Conservation (phyloP, 2,329 filamentous ascomycete genomes). For the Pestalotiopsis sp. region DNA sequence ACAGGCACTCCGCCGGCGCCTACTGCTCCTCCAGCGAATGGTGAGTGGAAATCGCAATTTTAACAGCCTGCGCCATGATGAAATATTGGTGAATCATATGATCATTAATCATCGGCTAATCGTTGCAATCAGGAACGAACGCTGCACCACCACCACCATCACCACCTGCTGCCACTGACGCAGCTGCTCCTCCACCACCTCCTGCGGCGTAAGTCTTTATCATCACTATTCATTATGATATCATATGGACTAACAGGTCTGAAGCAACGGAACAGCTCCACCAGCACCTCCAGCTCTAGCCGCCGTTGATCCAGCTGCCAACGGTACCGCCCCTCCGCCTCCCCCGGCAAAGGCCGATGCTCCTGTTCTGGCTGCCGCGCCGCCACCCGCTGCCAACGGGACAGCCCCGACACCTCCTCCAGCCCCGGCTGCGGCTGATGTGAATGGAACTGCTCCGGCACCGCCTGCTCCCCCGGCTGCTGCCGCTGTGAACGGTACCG, state of each 20-base stretch:
- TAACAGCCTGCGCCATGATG: background rate
- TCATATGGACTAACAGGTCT: background rate
- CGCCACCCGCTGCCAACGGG: background rate
- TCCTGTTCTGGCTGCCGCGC: background rate
- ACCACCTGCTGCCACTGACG: background rate
- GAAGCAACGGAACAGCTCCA: background rate
- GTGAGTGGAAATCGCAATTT: background rate
- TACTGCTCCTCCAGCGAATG: background rate
- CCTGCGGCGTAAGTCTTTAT: background rate
- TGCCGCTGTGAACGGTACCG: background rate
- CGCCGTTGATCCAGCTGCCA: background rate
- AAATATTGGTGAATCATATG: background rate
- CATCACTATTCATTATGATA: background rate
- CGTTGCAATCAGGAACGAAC: background rate
- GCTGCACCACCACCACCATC: background rate
- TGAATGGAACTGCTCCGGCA: background rate
- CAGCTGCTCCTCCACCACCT: background rate
- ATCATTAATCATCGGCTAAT: background rate
- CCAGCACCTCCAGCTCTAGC: background rate
- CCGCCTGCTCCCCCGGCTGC: background rate
- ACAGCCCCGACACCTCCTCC: background rate
- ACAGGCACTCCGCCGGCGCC: background rate
- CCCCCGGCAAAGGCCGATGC: background rate
- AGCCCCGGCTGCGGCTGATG: background rate
- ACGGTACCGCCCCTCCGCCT: constrained; percentile 7